Conservation (phyloP, 805 yeast species). For the Teunomyces tritomae region DNA sequence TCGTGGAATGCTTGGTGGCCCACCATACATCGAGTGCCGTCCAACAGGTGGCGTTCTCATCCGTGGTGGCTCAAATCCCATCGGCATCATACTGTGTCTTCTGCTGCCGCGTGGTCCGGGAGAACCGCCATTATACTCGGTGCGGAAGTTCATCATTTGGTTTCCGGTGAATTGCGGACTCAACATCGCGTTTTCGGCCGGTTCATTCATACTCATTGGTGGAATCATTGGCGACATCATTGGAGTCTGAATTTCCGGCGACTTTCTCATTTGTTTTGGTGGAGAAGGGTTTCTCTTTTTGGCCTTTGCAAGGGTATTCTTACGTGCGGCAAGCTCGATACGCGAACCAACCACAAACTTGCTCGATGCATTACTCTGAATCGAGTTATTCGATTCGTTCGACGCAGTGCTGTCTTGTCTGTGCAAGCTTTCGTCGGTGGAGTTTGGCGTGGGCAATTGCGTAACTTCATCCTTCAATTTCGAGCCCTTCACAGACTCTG, state of each 20-base stretch:
- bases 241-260: slow-evolving; percentile 1
- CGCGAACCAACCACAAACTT: slow-evolving; percentile 15
- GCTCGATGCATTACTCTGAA: slow-evolving; percentile 29
- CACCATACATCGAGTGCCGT: slow-evolving; percentile 6
- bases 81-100: slow-evolving; percentile 16
- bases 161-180: slow-evolving; percentile 8
- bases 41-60: slow-evolving; percentile 1
- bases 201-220: neutral
- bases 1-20: slow-evolving; percentile 10
- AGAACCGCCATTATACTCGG: slow-evolving; percentile 6
- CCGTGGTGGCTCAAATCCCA: neutral
- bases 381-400: slow-evolving; percentile 24
- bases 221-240: slow-evolving; percentile 7
- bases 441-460: slow-evolving; percentile 15
- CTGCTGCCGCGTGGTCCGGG: slow-evolving; percentile 8
- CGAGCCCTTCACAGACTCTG: neutral
- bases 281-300: slow-evolving; percentile 1
- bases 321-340: neutral
- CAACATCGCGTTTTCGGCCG: slow-evolving; percentile 7
- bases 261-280: neutral
- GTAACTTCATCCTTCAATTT: slow-evolving; percentile 6
- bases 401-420: slow-evolving; percentile 9
- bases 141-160: slow-evolving; percentile 17
- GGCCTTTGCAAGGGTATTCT: neutral
- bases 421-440: slow-evolving; percentile 10